Percentiles rank a stretch among this genome's conserved stretches.
Evolutionary conservation across 805 yeast genomes (phyloP).

Genomic region (Teunomyces tritomae): DNA sequence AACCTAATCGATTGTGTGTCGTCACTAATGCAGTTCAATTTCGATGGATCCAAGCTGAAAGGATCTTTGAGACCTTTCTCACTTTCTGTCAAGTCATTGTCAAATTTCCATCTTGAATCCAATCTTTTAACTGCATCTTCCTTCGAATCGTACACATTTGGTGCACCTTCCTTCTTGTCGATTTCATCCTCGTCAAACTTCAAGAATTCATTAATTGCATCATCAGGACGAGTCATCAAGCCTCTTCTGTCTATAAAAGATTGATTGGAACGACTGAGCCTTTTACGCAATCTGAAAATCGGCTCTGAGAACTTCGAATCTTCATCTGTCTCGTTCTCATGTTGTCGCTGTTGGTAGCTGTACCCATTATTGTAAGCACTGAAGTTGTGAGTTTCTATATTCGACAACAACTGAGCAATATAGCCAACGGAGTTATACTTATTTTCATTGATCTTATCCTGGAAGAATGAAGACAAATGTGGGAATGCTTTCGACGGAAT

Average conservation of each 20-base stretch:
- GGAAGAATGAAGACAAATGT: slow-evolving; percentile 41
- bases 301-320: slow-evolving; percentile 44
- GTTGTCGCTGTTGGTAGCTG: slow-evolving; percentile 18
- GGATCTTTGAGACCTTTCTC: slow-evolving; percentile 42
- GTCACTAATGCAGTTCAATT: slow-evolving; percentile 74
- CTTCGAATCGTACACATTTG: slow-evolving; percentile 44
- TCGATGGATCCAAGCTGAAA: slow-evolving; percentile 75
- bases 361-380: slow-evolving; percentile 41
- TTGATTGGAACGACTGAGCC: slow-evolving; percentile 71
- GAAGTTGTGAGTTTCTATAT: slow-evolving; percentile 38
- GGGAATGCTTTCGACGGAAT: slow-evolving; percentile 48
- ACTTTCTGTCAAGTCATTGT: slow-evolving; percentile 49
- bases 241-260: slow-evolving; percentile 74
- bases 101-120: slow-evolving; percentile 66
- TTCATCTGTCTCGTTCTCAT: slow-evolving; percentile 15
- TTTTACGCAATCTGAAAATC: slow-evolving; percentile 62
- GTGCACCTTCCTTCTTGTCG: slow-evolving; percentile 11
- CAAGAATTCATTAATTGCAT: slow-evolving; percentile 39
- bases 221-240: slow-evolving; percentile 35
- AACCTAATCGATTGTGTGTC: slow-evolving; percentile 88
- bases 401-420: slow-evolving; percentile 37
- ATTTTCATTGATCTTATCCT: slow-evolving; percentile 24
- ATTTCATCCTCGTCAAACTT: slow-evolving; percentile 32
- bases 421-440: slow-evolving; percentile 27
- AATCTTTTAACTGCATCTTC: slow-evolving; percentile 47